Percentiles rank a stretch among this genome's conserved stretches.
phyloP scores from a whole-genome alignment of 208 protist genomes.

The Acanthamoeba castellanii region DNA sequence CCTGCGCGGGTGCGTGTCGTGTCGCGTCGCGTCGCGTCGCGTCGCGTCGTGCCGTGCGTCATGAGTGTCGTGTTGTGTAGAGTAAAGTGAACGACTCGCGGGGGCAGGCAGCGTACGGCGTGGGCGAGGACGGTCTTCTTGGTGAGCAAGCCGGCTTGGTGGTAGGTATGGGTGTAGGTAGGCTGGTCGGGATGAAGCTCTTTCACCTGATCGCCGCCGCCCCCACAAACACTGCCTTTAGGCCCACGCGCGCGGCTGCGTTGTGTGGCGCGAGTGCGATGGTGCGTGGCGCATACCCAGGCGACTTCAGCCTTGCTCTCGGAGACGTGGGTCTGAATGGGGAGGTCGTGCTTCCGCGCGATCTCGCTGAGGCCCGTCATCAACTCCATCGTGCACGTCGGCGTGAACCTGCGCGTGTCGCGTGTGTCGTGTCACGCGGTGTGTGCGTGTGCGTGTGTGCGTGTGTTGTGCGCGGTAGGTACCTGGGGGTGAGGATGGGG shows the following conservation, averaged over 20 bases:
- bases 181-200: conserved; percentile 75
- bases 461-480: neutral
- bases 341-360: conserved; percentile 74
- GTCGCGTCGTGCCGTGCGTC: neutral
- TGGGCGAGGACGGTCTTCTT: conserved; percentile 85
- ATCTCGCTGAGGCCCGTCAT: conserved; percentile 85
- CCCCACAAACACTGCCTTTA: no score
- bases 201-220: neutral
- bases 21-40: no score
- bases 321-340: conserved; percentile 90
- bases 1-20: neutral
- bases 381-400: conserved; percentile 85
- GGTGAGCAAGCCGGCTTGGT: conserved; percentile 79
- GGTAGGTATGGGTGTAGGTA: conserved; percentile 82
- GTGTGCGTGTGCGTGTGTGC: neutral
- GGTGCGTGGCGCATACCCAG: conserved; percentile 9
- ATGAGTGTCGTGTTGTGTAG: no score
- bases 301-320: conserved; percentile 86
- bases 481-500: conserved; percentile 89
- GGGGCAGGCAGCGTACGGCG: neutral
- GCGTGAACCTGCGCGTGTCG: conserved; percentile 82
- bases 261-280: no score
- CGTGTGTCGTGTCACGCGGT: neutral
- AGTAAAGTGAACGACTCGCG: neutral
- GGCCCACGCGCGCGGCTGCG: no score